Base-by-base conservation (phyloP, 805 yeast species). In the Starmerella gropengiesseri region DNA sequence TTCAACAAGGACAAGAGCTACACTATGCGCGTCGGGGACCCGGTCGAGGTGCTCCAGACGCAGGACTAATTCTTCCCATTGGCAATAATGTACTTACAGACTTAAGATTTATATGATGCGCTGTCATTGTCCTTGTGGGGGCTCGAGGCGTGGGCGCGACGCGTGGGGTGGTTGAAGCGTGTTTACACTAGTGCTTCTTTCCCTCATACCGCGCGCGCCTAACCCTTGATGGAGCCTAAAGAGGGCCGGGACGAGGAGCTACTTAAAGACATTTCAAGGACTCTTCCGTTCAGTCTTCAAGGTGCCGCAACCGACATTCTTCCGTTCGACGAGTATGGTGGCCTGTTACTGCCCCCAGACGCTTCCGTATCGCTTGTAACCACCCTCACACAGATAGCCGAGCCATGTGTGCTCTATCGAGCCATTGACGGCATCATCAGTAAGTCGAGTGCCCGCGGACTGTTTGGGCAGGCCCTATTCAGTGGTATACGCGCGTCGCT, bases 341-440 rank as follows among this genome's bases (percentile, higher is more conserved):
- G 26, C 13, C 37, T 45, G 1, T 30, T 38, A 14, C 22, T 48
- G 19, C 46, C 50, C 12, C 18, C 34, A 2, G 29, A 13, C 32
- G 59, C 80, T 13, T 72, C 77, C 20, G 71, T 70, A 46, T 72
- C 85, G 5, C 64, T 72, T 19, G 67, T 78, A 34, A 76, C 77
- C 0, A 52, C 76, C 21, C 58, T 83, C 25, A 74, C 70, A 43
- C 58, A 67, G 21, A 61, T 81, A 1, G 63, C 79, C 31, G 95
- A 86, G 58, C 80, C 85, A 1, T 89, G 83, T 0, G 60, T 86
- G 26, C 61, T 85, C 3, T 83, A 73, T 60, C 68, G 70, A 40
- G 58, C 64, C 32, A 59, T 84, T 27, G 59, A 57, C 4, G 43
- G 40, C 13, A 52, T 55, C 17, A 49, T 69, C 11, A 63, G 61